Conservation (phyloP, 805 yeast genomes). For the Candida coquimbonensis region DNA sequence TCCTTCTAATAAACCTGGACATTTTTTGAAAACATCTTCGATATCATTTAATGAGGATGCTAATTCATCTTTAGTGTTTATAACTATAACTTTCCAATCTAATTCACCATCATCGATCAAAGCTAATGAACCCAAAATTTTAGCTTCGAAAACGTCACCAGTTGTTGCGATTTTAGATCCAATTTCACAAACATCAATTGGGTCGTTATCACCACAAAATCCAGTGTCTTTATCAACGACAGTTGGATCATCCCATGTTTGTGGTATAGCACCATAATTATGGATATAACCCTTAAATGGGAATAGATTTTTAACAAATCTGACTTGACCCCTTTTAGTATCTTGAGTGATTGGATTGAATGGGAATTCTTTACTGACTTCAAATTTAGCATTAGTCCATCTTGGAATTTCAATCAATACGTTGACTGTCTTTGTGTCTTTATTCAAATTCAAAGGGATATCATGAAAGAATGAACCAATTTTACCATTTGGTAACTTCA, state of each 20-base stretch:
- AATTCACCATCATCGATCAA: slow-evolving; percentile 90
- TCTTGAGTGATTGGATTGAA: slow-evolving; percentile 83
- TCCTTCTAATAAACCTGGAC: slow-evolving; percentile 67
- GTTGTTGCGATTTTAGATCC: slow-evolving; percentile 38
- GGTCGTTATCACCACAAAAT: slow-evolving; percentile 85
- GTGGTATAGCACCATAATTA: slow-evolving; percentile 85
- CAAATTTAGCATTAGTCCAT: slow-evolving; percentile 81
- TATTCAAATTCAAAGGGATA: slow-evolving; percentile 48
- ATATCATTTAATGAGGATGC: slow-evolving; percentile 54
- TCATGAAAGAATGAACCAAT: slow-evolving; percentile 48
- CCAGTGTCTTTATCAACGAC: slow-evolving; percentile 34
- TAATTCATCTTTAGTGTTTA: slow-evolving; percentile 60
- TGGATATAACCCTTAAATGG: slow-evolving; percentile 83
- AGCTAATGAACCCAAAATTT: slow-evolving; percentile 71
- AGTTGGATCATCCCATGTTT: slow-evolving; percentile 97
- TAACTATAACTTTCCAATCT: slow-evolving; percentile 86
- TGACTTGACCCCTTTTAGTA: slow-evolving; percentile 61
- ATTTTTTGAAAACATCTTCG: slow-evolving; percentile 55
- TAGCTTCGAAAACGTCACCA: slow-evolving; percentile 62
- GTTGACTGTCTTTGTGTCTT: slow-evolving; percentile 37
- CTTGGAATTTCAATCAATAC: slow-evolving; percentile 76
- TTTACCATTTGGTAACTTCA: slow-evolving; percentile 39
- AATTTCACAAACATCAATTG: slow-evolving; percentile 89
- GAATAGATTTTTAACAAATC: slow-evolving; percentile 73
- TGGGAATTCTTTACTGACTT: slow-evolving; percentile 48